Conservation (phyloP, 495 filamentous ascomycete species). For the Durotheca rogersii region DNA sequence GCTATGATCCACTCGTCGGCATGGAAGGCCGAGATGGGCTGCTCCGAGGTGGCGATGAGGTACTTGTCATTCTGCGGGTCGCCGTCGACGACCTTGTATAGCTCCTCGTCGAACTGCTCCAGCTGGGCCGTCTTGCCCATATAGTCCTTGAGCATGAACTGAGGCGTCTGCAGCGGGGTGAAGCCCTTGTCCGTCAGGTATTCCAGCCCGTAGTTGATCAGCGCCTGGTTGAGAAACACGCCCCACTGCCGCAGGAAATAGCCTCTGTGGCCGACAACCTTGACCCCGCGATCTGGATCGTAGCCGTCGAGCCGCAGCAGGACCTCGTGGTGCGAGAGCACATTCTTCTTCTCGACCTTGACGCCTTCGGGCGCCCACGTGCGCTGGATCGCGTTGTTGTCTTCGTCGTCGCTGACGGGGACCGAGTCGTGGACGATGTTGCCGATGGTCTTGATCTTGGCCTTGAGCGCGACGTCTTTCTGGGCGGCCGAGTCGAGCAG, state of each 20-base stretch:
- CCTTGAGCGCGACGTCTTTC: conserved; percentile 70
- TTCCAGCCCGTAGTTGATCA: conserved; percentile 91
- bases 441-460: conserved; percentile 80
- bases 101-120: conserved; percentile 93
- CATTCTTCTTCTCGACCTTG: conserved; percentile 62
- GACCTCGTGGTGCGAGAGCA: conserved; percentile 93
- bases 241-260: conserved; percentile 91
- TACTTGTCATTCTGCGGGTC: conserved; percentile 91
- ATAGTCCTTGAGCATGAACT: conserved; percentile 92
- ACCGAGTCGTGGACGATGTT: conserved; percentile 94
- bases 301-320: conserved; percentile 85
- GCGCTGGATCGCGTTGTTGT: conserved; percentile 74
- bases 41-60: conserved; percentile 94
- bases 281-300: conserved; percentile 89
- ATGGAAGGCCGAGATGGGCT: conserved; percentile 90
- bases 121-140: conserved; percentile 99
- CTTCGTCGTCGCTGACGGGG: conserved; percentile 88
- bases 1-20: conserved; percentile 88
- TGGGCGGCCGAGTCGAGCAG: conserved; percentile 69
- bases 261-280: conserved; percentile 92
- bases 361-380: conserved; percentile 78
- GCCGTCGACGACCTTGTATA: conserved; percentile 93
- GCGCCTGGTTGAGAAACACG: conserved; percentile 87
- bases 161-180: conserved; percentile 86
- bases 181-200: conserved; percentile 78